Conservation (phyloP, 495 filamentous ascomycete species). For the Tetracladium marchalianum region DNA sequence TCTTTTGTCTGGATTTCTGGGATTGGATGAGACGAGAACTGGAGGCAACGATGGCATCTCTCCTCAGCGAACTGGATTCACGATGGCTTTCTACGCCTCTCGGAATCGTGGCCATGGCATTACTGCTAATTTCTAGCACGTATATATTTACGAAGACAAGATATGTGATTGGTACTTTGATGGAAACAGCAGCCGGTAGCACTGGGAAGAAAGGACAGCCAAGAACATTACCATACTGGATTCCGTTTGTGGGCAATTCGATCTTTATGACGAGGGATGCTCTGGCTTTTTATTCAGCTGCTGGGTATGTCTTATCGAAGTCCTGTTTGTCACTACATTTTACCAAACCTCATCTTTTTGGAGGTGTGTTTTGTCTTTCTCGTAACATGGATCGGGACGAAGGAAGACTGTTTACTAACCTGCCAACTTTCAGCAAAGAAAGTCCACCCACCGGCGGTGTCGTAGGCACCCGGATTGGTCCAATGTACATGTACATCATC, state of each 20-base stretch:
- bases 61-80: no score
- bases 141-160: neutral
- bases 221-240: neutral
- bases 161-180: neutral
- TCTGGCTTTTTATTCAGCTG: neutral
- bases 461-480: neutral
- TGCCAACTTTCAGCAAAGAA: neutral
- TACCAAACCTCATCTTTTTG: no score
- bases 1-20: no score
- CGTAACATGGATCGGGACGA: no score
- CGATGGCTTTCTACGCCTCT: no score
- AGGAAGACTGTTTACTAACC: neutral
- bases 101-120: neutral
- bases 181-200: neutral
- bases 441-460: neutral
- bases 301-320: neutral
- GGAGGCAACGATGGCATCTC: no score
- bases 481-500: slow-evolving; percentile 4
- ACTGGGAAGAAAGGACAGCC: neutral
- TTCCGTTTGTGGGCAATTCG: neutral
- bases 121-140: neutral
- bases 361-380: no score
- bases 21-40: no score
- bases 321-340: neutral
- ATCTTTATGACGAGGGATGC: neutral